Evolutionary conservation across 495 filamentous ascomycete genomes (phyloP), one percentile per base, ranked within the genome.

Genomic region (Talaromyces trachyspermus): DNA sequence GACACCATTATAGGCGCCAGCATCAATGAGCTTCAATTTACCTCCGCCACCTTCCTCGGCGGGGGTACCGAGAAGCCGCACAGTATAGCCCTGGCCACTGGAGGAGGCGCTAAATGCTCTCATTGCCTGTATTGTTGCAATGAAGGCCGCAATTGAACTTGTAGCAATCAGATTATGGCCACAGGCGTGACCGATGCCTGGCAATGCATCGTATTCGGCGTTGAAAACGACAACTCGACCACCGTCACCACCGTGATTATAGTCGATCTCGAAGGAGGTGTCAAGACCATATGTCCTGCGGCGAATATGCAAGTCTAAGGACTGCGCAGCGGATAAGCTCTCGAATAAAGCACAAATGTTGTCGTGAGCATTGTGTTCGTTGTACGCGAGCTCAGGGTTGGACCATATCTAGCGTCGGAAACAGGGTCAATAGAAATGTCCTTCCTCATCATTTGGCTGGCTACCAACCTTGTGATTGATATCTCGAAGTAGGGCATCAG

Each of bases 191-290:
- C 71, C 71, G 22, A 75, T 68, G 0, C 61, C 68, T 0, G 68
- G 58, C 0, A 75, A 57, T 2, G 67, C 69, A 44, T 75, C 76
- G 57, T 79, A 80, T 53, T 81, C 78, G 7, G 73, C 73, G 43
- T 81, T 81, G 55, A 76, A 81, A 0, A 67, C 71, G 11, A 84
- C 64, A 0, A 71, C 57, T 0, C 72, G 74, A 0, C 79, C 77
- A 0, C 56, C 55, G 1, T 43, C 52, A 10, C 73, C 52, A 10
- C 73, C 74, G 14, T 63, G 62, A 14, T 68, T 67, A 36, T 68
- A 80, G 3, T 75, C 65, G n/a, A 76, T 68, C 19, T 78, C 69
- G 53, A 80, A 76, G 3, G 80, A 74, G 2, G 80, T 84, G 6
- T 66, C 57, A 15, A 82, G 51, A 0, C 69, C 74, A 51, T 78